Conservation (phyloP, 345 rosid genomes). For the Cardamine chenopodiifolia region DNA sequence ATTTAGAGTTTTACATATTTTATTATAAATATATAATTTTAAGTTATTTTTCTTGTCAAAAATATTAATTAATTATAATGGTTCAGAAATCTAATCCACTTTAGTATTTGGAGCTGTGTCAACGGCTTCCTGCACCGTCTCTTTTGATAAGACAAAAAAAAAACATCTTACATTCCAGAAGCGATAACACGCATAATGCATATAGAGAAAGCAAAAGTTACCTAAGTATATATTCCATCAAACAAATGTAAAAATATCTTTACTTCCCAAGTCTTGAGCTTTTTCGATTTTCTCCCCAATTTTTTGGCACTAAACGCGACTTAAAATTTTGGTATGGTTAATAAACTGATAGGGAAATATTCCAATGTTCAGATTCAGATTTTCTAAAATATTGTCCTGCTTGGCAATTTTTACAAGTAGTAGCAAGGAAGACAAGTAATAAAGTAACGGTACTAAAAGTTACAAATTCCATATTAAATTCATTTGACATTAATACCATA, state of each 20-base stretch:
- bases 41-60: no score
- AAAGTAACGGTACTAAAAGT: not conserved
- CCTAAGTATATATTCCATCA: conserved; percentile 14
- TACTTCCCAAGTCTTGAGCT: not conserved
- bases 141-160: no score
- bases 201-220: conserved; percentile 30
- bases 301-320: conserved; percentile 28
- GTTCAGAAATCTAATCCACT: no score
- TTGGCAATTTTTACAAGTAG: not conserved
- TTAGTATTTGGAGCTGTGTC: no score
- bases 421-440: not conserved
- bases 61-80: no score
- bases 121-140: no score
- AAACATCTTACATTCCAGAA: not conserved
- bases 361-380: not conserved
- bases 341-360: not conserved
- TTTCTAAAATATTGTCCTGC: not conserved
- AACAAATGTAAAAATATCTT: conserved; percentile 2
- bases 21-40: no score
- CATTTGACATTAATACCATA: not conserved
- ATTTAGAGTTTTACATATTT: no score
- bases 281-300: conserved; percentile 13
- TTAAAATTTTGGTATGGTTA: not conserved
- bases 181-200: conserved; percentile 34
- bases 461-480: not conserved